Conservation (phyloP, 805 yeast species). For the Torulaspora franciscae region DNA sequence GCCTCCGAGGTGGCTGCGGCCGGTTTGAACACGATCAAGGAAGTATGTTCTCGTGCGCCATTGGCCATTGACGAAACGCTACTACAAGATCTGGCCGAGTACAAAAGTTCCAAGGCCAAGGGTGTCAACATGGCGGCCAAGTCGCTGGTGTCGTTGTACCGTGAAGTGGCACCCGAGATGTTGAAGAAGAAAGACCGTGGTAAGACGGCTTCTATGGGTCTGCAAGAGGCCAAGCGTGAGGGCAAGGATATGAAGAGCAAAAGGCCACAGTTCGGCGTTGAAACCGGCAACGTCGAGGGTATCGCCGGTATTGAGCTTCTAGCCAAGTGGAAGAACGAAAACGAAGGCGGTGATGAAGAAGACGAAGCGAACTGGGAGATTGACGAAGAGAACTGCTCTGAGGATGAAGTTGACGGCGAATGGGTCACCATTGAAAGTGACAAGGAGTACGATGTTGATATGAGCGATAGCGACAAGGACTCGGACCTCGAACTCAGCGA, state of each 20-base stretch:
- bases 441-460: slow-evolving; percentile 57
- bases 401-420: slow-evolving; percentile 69
- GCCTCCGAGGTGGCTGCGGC: slow-evolving; percentile 98
- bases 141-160: slow-evolving; percentile 73
- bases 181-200: slow-evolving; percentile 87
- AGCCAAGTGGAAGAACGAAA: slow-evolving; percentile 63
- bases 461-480: slow-evolving; percentile 48
- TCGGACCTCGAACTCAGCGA: slow-evolving; percentile 45
- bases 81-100: slow-evolving; percentile 83
- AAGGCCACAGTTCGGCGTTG: slow-evolving; percentile 68
- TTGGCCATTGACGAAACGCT: slow-evolving; percentile 85
- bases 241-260: slow-evolving; percentile 29
- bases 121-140: slow-evolving; percentile 94
- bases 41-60: slow-evolving; percentile 89
- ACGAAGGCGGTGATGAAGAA: slow-evolving; percentile 54
- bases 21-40: slow-evolving; percentile 92
- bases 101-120: slow-evolving; percentile 89
- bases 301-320: slow-evolving; percentile 90
- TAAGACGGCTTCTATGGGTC: slow-evolving; percentile 78
- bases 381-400: slow-evolving; percentile 41
- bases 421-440: slow-evolving; percentile 88
- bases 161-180: slow-evolving; percentile 98
- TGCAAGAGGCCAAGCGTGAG: slow-evolving; percentile 56
- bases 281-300: slow-evolving; percentile 54
- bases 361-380: slow-evolving; percentile 59